phyloP scores from a whole-genome alignment of 331 rosid species.

The Phaseolus coccineus region DNA sequence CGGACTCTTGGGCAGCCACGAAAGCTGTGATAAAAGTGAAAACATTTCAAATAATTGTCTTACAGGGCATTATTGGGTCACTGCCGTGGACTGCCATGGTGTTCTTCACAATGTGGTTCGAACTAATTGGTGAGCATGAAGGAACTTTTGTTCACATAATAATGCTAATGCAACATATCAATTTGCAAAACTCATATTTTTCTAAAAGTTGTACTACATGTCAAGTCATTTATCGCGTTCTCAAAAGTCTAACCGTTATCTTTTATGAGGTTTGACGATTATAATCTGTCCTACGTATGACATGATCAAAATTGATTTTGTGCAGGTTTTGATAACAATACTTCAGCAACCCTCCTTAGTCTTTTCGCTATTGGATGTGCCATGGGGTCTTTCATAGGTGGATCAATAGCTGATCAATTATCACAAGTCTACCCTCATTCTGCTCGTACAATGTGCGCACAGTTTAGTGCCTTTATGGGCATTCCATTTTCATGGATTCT shows the following conservation, averaged over 20 bases:
- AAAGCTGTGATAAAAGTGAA: conserved; percentile 76
- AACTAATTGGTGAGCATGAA: conserved; percentile 76
- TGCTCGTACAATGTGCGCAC: conserved; percentile 91
- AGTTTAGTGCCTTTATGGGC: conserved; percentile 94
- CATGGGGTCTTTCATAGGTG: conserved; percentile 79
- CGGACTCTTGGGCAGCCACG: conserved; percentile 80
- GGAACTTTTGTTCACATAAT: not conserved
- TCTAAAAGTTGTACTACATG: not conserved
- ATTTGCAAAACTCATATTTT: not conserved
- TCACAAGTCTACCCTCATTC: conserved; percentile 76
- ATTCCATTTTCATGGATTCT: conserved; percentile 92
- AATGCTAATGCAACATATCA: conserved; percentile 7
- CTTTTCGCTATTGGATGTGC: conserved; percentile 92
- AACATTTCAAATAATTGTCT: conserved; percentile 88
- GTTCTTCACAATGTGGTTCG: conserved; percentile 99
- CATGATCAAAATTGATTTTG: conserved; percentile 23
- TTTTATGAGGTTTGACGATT: not conserved
- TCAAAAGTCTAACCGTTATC: not conserved
- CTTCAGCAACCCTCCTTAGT: conserved; percentile 81
- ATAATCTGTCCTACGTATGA: not conserved
- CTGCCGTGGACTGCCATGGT: conserved; percentile 99
- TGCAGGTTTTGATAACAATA: conserved; percentile 88
- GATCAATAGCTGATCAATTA: conserved; percentile 74
- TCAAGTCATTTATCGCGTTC: not conserved
- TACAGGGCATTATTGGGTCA: conserved; percentile 91